Conservation (phyloP, 345 rosid genomes). For the Dipteronia dyeriana region DNA sequence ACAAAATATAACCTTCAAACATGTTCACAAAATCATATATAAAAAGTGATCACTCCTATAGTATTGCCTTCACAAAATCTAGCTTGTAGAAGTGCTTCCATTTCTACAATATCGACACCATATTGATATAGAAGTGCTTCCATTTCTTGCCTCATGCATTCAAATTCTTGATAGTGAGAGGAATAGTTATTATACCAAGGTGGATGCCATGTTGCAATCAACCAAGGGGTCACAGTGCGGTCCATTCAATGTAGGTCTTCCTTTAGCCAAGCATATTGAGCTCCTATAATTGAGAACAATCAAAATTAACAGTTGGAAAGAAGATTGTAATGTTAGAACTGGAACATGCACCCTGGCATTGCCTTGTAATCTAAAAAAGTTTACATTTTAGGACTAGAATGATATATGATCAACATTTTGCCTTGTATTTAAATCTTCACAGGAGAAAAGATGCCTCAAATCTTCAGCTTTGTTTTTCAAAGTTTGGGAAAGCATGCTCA, state of each 20-base stretch:
- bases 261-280: constrained; percentile 72
- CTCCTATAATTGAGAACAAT: constrained; percentile 42
- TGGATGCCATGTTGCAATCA: constrained; percentile 82
- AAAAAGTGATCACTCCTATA: no score
- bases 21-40: no score
- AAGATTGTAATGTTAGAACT: constrained; percentile 1
- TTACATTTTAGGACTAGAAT: background rate
- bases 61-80: no score
- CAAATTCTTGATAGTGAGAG: constrained; percentile 88
- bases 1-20: no score
- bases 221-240: constrained; percentile 70
- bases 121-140: constrained; percentile 74
- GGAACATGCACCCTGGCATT: background rate
- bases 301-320: background rate
- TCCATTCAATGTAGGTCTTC: constrained; percentile 59
- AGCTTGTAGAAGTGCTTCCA: no score
- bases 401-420: background rate
- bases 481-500: background rate
- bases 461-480: background rate
- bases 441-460: background rate
- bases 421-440: background rate
- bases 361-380: background rate
- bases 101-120: constrained; percentile 66
- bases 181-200: constrained; percentile 86
- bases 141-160: constrained; percentile 94